phyloP scores from a whole-genome alignment of 2,329 filamentous ascomycete species.

The Phoma sp. region DNA sequence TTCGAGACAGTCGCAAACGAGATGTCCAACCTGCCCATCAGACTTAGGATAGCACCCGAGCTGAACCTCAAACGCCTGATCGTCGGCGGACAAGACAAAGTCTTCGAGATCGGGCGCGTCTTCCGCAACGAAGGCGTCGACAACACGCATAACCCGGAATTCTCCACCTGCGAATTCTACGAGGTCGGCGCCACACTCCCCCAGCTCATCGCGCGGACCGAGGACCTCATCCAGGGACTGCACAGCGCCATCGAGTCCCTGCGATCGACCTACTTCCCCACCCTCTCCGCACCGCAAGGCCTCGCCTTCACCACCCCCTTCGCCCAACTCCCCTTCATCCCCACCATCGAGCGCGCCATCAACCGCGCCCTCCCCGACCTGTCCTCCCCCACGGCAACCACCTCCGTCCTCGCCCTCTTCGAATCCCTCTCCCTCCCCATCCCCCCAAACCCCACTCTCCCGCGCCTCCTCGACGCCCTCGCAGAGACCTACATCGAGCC shows the following conservation, averaged over 20 bases:
- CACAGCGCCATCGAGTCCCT: slow-evolving; percentile 55
- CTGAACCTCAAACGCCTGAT: slow-evolving; percentile 93
- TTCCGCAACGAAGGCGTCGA: slow-evolving; percentile 86
- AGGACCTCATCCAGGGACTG: slow-evolving; percentile 65
- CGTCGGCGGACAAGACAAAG: slow-evolving; percentile 82
- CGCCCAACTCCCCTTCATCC: slow-evolving; percentile 79
- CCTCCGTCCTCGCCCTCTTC: slow-evolving; percentile 64
- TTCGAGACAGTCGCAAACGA: slow-evolving; percentile 83
- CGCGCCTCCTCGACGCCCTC: slow-evolving; percentile 81
- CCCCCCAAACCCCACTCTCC: slow-evolving; percentile 62
- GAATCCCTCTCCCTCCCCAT: slow-evolving; percentile 54
- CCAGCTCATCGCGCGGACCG: slow-evolving; percentile 77
- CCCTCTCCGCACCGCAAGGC: slow-evolving; percentile 50
- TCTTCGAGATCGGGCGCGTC: slow-evolving; percentile 91
- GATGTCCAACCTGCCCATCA: slow-evolving; percentile 72
- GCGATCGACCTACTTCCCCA: slow-evolving; percentile 37
- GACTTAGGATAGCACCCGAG: slow-evolving; percentile 89
- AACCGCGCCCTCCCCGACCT: slow-evolving; percentile 67
- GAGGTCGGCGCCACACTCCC: slow-evolving; percentile 79
- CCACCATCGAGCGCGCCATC: slow-evolving; percentile 73
- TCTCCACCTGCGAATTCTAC: slow-evolving; percentile 98
- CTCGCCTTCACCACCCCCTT: slow-evolving; percentile 66
- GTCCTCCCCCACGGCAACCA: slow-evolving; percentile 58
- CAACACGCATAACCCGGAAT: slow-evolving; percentile 90
- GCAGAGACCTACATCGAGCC: slow-evolving; percentile 79